Conservation (phyloP, 441 rosid species). For the Cnidoscolus chayamansa region DNA sequence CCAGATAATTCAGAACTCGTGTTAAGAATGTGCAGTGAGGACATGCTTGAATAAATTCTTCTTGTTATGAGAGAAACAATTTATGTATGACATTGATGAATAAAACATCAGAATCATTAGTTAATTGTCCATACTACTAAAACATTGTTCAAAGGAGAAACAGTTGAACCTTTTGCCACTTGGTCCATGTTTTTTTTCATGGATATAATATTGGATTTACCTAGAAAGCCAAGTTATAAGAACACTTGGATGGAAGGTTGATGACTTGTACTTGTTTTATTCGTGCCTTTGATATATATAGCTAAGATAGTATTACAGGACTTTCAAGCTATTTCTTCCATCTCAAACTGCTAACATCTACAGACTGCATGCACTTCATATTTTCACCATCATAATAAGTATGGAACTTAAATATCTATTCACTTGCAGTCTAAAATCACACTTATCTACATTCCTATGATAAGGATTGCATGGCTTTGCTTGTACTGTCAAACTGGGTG, state of each 20-base stretch:
- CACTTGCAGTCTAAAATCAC: background rate
- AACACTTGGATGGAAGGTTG: background rate
- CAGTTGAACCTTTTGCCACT: background rate
- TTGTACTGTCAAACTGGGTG: background rate
- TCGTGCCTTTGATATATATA: background rate
- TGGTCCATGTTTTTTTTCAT: background rate
- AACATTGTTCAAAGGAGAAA: background rate
- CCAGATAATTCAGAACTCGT: background rate
- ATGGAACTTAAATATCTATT: background rate
- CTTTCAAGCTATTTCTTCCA: background rate
- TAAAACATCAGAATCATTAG: too few species aligned
- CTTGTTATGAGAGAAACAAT: background rate
- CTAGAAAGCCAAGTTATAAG: background rate
- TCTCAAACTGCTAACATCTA: background rate
- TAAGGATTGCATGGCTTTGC: background rate
- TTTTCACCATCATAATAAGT: background rate
- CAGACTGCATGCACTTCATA: conserved; percentile 2
- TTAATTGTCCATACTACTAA: background rate
- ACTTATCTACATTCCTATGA: background rate
- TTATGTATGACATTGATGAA: background rate
- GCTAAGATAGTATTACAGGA: background rate
- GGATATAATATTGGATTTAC: background rate
- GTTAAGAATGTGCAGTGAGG: background rate
- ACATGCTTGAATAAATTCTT: background rate
- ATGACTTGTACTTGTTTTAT: background rate